Evolutionary conservation across 345 rosid species (phyloP), one percentile per base, ranked within the genome.

Genomic region (Euphorbia lathyris): DNA sequence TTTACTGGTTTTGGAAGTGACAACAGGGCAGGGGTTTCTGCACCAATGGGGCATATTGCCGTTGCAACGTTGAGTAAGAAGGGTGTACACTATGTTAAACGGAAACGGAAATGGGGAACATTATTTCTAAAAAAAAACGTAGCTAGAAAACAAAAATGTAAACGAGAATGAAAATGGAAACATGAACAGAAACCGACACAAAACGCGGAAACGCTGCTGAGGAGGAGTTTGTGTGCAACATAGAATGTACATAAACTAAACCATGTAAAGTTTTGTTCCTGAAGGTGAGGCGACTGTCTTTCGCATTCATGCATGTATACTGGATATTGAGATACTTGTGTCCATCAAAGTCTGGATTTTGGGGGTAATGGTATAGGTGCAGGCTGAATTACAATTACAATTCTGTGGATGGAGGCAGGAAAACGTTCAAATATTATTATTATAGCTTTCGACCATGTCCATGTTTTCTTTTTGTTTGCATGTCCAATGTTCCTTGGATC

Each of bases 11-110:
- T 85, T 95, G 0, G 97, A 95, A 80, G 93, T 95, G 70, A 88
- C 97, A 67, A 95, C 99, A 0, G 99, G 99, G 26, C 74, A 95
- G 76, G 97, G 99, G 14, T 87, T 95, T 79, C 85, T 95, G 72
- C 99, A 90, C 79, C 99, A 88, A 66, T 91, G 93, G 97, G 97
- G 92, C 29, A 72, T 95, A 64, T 71, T 94, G 70, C 97, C 93
- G 5, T 75, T 80, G 77, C 62, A 78, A 63, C 87, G 50, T 66
- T 90, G 79, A 90, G 27, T 3, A 59, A 26, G 26, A 25, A 53
- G 25, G 3, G n/a, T n/a, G n/a, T n/a, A n/a, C n/a, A n/a, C n/a
- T n/a, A n/a, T n/a, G n/a, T n/a, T n/a, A n/a, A n/a, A n/a, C n/a
- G n/a, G n/a, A n/a, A n/a, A n/a, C n/a, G n/a, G n/a, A n/a, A n/a